phyloP scores from a whole-genome alignment of 2,329 filamentous ascomycete genomes.

The Ascochyta viciae-villosae region DNA sequence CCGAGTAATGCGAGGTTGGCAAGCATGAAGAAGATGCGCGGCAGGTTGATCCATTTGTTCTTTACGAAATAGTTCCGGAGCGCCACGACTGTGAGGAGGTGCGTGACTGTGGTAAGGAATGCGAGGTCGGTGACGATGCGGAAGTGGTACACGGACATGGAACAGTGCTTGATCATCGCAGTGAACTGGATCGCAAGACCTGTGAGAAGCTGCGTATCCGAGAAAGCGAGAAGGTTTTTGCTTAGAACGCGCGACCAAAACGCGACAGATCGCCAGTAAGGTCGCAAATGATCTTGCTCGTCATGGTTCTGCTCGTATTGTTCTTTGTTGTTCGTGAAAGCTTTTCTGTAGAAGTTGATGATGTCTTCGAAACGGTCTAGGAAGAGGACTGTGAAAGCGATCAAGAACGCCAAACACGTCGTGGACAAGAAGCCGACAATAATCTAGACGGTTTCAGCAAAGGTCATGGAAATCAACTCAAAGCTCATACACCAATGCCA shows the following conservation, averaged over 20 bases:
- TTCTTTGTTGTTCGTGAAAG: constrained; percentile 19
- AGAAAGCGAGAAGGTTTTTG: constrained; percentile 43
- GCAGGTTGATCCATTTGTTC: constrained; percentile 42
- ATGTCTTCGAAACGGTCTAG: constrained; percentile 34
- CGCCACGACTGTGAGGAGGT: constrained; percentile 37
- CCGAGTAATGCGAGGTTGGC: constrained; percentile 37
- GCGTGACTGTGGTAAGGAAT: constrained; percentile 42
- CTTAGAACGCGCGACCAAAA: constrained; percentile 42
- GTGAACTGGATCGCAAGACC: constrained; percentile 43
- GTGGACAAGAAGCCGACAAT: constrained; percentile 38
- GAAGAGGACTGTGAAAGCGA: constrained; percentile 39
- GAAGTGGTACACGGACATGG: constrained; percentile 43
- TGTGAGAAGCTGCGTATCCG: constrained; percentile 42
- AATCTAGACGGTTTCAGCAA: constrained; percentile 24
- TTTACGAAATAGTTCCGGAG: constrained; percentile 43
- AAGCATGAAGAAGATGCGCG: constrained; percentile 43
- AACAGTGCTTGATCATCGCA: constrained; percentile 40
- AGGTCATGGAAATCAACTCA: no score
- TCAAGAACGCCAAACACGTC: constrained; percentile 38
- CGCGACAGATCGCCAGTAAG: constrained; percentile 37
- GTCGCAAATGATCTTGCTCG: background rate
- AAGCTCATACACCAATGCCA: constrained; percentile 34
- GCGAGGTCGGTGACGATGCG: constrained; percentile 38
- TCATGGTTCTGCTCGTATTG: constrained; percentile 23
- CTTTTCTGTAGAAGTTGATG: constrained; percentile 23